A percentile compares a stretch with the other conserved stretches of the same genome.
phyloP scores from a whole-genome alignment of 345 rosid species.

The Gossypioides kirkii region DNA sequence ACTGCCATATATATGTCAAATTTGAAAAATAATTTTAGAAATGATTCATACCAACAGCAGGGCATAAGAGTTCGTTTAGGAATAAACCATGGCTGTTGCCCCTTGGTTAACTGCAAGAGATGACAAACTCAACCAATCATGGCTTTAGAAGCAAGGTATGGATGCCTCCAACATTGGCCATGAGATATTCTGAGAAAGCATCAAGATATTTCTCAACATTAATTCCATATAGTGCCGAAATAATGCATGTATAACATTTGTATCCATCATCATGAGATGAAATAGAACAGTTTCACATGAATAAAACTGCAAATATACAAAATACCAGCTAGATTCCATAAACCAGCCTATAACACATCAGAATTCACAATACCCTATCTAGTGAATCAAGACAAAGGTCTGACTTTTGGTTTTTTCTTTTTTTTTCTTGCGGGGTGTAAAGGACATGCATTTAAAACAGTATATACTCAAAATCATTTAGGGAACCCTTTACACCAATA shows the following conservation, averaged over 20 bases:
- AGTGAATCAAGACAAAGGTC: background rate
- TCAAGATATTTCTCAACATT: slow-evolving; percentile 10
- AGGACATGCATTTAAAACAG: background rate
- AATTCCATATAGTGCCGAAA: slow-evolving; percentile 4
- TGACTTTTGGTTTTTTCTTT: background rate
- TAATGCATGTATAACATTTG: background rate
- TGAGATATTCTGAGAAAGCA: slow-evolving; percentile 9
- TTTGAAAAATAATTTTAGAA: background rate
- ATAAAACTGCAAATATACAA: background rate
- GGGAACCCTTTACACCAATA: background rate
- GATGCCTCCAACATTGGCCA: slow-evolving; percentile 13
- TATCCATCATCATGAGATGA: background rate
- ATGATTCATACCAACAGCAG: slow-evolving; percentile 8
- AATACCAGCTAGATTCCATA: slow-evolving; percentile 1
- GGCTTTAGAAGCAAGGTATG: slow-evolving; percentile 17
- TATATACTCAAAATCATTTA: background rate
- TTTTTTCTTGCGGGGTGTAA: no score
- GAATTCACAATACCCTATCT: background rate
- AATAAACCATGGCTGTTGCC: background rate
- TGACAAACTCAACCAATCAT: slow-evolving; percentile 12
- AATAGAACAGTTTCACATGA: background rate
- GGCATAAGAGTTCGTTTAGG: background rate
- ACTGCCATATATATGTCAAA: background rate
- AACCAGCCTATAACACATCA: background rate
- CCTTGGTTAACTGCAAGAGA: slow-evolving; percentile 8